These are phyloP conservation scores for Amanita jacksonii DNA, from an alignment of 768 basidiomycete genomes.

Conservation along the genomic window DNA sequence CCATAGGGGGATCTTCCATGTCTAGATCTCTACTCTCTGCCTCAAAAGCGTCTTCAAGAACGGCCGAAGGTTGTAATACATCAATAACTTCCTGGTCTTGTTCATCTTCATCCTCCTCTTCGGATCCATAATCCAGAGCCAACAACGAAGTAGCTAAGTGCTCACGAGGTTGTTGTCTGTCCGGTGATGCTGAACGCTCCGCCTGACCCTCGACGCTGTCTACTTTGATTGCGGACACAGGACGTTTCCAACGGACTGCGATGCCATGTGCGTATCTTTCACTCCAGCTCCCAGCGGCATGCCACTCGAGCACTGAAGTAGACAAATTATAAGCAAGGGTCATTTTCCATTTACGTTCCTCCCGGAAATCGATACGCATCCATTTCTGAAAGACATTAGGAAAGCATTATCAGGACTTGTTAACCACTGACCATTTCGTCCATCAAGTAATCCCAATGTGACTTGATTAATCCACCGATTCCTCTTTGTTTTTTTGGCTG, in stretches of 20 bases:
- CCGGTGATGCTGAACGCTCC: conserved; percentile 20
- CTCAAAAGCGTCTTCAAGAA: conserved; percentile 52
- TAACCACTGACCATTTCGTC: conserved; percentile 79
- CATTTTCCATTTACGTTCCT: conserved; percentile 90
- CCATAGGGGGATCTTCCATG: conserved; percentile 10
- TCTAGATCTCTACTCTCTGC: conserved; percentile 18
- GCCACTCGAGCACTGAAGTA: conserved; percentile 81
- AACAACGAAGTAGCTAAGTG: conserved; percentile 24
- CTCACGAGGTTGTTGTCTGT: conserved; percentile 12
- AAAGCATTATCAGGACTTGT: conserved; percentile 4
- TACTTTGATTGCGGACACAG: conserved; percentile 28
- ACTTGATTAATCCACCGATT: conserved; percentile 63
- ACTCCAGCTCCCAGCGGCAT: conserved; percentile 55
- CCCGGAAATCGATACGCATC: conserved; percentile 93
- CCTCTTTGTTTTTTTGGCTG: conserved; percentile 93
- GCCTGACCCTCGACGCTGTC: conserved; percentile 9
- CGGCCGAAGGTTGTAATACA: conserved; percentile 41
- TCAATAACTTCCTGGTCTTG: conserved; percentile 49
- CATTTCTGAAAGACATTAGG: conserved; percentile 55
- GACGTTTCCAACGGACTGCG: conserved; percentile 54
- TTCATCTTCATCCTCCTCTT: conserved; percentile 59
- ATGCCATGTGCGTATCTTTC: conserved; percentile 59
- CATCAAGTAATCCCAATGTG: conserved; percentile 92
- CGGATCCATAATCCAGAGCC: conserved; percentile 48
- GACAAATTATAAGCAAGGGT: conserved; percentile 78